Conservation (phyloP, 2,329 filamentous ascomycete genomes). For the Stagonosporopsis vannaccii region DNA sequence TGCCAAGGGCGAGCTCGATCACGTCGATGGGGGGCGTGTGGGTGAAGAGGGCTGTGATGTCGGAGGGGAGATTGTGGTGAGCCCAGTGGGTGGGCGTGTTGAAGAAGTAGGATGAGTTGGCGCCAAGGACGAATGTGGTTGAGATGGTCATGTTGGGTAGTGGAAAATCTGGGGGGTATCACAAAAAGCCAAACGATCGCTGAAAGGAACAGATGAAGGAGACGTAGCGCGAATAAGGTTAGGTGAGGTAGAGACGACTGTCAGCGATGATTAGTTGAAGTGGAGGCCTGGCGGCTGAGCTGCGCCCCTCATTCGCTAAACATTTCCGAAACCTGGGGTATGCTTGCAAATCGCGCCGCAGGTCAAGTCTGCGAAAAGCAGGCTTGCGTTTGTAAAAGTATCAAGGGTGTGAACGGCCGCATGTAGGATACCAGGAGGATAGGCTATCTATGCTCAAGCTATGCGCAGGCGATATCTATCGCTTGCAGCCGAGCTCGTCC, state of each 20-base stretch:
- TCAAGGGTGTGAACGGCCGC: no score
- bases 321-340: slow-evolving; percentile 13
- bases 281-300: slow-evolving; percentile 1
- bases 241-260: neutral
- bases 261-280: no score
- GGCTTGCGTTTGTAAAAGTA: no score
- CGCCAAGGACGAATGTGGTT: slow-evolving; percentile 38
- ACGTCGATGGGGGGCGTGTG: slow-evolving; percentile 40
- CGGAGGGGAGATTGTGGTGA: slow-evolving; percentile 38
- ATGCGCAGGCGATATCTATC: no score
- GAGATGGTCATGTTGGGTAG: slow-evolving; percentile 34
- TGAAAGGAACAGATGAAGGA: no score
- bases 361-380: no score
- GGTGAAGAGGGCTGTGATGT: slow-evolving; percentile 41
- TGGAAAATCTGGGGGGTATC: neutral
- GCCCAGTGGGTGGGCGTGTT: slow-evolving; percentile 46
- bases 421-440: no score
- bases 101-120: slow-evolving; percentile 43
- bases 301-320: slow-evolving; percentile 26
- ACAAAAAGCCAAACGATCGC: neutral
- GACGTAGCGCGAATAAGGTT: neutral
- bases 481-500: neutral
- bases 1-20: slow-evolving; percentile 35
- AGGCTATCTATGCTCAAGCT: no score
- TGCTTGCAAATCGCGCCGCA: slow-evolving; percentile 15